phyloP scores from a whole-genome alignment of 2,329 filamentous ascomycete genomes.

The Claviceps maximensis region DNA sequence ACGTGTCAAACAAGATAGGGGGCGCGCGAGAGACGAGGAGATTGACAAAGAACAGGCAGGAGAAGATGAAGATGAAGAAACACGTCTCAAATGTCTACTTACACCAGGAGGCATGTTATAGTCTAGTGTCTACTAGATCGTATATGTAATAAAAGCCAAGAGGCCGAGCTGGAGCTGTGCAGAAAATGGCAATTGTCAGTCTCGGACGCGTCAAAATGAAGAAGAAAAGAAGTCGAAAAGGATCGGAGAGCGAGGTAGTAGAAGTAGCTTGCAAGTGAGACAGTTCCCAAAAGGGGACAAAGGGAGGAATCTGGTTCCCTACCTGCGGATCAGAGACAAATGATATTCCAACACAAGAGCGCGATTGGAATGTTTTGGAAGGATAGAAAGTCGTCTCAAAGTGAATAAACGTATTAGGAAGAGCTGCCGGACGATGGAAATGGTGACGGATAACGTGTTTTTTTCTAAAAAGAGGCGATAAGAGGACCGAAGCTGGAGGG shows the following conservation, averaged over 20 bases:
- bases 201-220: constrained; percentile 8
- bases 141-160: constrained; percentile 7
- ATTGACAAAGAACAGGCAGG: neutral
- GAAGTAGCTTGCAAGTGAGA: constrained; percentile 15
- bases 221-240: constrained; percentile 3
- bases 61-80: neutral
- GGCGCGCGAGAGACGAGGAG: neutral
- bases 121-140: constrained; percentile 12
- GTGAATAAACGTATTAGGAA: constrained; percentile 18
- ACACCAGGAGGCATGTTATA: constrained; percentile 23
- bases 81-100: constrained; percentile 9
- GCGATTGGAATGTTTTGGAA: constrained; percentile 24
- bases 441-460: constrained; percentile 12
- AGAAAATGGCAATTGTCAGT: constrained; percentile 7
- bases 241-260: constrained; percentile 5
- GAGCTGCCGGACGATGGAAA: constrained; percentile 12
- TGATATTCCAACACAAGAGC: constrained; percentile 19
- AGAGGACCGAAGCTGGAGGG: constrained; percentile 8
- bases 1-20: neutral
- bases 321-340: constrained; percentile 23
- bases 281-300: constrained; percentile 14
- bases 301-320: constrained; percentile 16
- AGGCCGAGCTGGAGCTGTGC: constrained; percentile 7
- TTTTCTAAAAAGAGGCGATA: constrained; percentile 8
- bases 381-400: constrained; percentile 15